Percentiles rank a stretch among this genome's conserved stretches.
phyloP scores from a whole-genome alignment of 2,329 filamentous ascomycete species.

The Fusarium nisikadoi region DNA sequence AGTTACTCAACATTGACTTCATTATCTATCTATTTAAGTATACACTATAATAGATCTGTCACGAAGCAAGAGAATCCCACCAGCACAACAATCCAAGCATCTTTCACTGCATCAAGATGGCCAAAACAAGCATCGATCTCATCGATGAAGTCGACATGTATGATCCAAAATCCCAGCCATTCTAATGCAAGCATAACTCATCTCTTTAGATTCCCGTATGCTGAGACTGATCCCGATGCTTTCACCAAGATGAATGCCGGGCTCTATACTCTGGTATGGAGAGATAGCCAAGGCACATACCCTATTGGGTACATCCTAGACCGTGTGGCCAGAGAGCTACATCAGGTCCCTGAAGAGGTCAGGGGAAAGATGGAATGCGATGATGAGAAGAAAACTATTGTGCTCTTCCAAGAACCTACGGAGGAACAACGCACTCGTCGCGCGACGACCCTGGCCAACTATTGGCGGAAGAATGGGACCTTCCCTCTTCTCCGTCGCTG shows the following conservation, averaged over 20 bases:
- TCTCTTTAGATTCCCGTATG: slow-evolving; percentile 77
- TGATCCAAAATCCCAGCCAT: background rate
- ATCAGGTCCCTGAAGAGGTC: slow-evolving; percentile 58
- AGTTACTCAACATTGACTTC: background rate
- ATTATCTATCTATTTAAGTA: background rate
- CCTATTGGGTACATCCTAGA: slow-evolving; percentile 72
- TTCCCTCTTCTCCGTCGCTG: slow-evolving; percentile 83
- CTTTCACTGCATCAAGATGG: slow-evolving; percentile 23
- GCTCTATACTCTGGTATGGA: slow-evolving; percentile 74
- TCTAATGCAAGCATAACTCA: background rate
- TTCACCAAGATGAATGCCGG: slow-evolving; percentile 67
- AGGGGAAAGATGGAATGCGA: slow-evolving; percentile 72
- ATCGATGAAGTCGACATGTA: slow-evolving; percentile 43
- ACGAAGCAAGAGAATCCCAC: background rate
- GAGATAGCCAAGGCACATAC: slow-evolving; percentile 70
- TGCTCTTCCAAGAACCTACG: slow-evolving; percentile 67
- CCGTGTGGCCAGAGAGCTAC: slow-evolving; percentile 61
- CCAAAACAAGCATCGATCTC: slow-evolving; percentile 42
- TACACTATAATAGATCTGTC: background rate
- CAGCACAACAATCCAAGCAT: background rate
- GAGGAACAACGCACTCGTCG: slow-evolving; percentile 70
- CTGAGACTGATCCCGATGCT: slow-evolving; percentile 66
- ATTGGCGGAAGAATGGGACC: slow-evolving; percentile 75
- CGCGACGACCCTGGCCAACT: slow-evolving; percentile 66
- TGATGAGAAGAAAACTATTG: slow-evolving; percentile 68